Base-by-base conservation (phyloP, 140 eudicot genomes). In the Ambrosia hybrid region DNA sequence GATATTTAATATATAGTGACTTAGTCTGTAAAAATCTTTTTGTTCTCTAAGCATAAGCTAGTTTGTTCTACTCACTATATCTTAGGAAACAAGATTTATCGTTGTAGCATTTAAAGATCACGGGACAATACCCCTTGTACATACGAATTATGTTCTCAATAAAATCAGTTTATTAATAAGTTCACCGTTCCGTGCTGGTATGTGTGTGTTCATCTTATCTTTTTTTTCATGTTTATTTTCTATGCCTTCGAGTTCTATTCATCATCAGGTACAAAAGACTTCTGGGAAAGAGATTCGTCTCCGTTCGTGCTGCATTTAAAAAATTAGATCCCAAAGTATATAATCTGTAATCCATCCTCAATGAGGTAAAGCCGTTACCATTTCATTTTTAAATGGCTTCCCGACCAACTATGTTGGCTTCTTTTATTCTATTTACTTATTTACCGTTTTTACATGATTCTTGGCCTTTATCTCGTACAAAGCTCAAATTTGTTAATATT, bases 61-160 rank as follows among this genome's bases (percentile, higher is more conserved):
- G 85, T 77, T 76, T 81, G 74, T 77, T 75, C 76, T 76, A 68
- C 88, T 76, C 72, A 71, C 81, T 76, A 77, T 81, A 80, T 84
- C 72, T 78, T 84, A 86, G 92, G 79, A 70, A 65, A 77, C 79
- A 82, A 69, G 86, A 85, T 79, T 70, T 82, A 78, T 83, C 78
- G 83, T 76, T 78, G 87, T 91, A 91, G 90, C 85, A 79, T 86
- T 83, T 83, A 88, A 78, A 87, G 81, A 72, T 91, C 81, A 66
- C 81, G 87, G 91, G 85, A 80, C 83, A 81, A 82, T 76, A 79
- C 81, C 95, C 84, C 83, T 68, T 91, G 97, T 88, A 91, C 86
- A 91, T 88, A 88, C 55, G 58, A 59, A 80, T 84, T 74, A 75
- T 62, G 75, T 79, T 86, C 83, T 76, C 77, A 91, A 91, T 88